Base-by-base conservation (phyloP, 1,284 basidiomycete genomes). In the Irpex sp. region DNA sequence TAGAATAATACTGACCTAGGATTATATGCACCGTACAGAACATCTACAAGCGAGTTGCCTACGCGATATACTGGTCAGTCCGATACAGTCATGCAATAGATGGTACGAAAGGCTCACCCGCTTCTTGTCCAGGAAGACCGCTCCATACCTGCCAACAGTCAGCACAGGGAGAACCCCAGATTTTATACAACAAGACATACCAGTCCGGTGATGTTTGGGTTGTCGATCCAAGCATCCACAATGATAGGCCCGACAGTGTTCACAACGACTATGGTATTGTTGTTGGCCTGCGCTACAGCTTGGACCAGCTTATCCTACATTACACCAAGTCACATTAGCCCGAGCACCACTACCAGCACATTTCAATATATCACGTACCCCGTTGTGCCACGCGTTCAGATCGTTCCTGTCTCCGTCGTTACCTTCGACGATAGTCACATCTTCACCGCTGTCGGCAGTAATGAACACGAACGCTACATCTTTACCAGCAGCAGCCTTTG, bases 251-350 rank as follows among this genome's bases (percentile, higher is more conserved):
- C 83, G 52, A 82, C 81, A 4, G 79, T 76, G 70, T 86, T 81
- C 4, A 85, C 75, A 13, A 87, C 77, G 37, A 87, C 85, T 44
- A 87, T 76, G 1, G 83, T 85, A 73, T 87, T 85, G 68, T 77
- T 77, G 66, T 75, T 76, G 19, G 69, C 69, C n/a, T 63, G 64
- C 5, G 76, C 76, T 2, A 76, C 74, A 36, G 68, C 67, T 58
- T 72, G 44, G 40, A 78, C 73, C 11, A 78, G 69, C 3, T 63
- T 67, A 34, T 84, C 82, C 62, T 91, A 91, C 51, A 82, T 6
- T 89, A 93, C 0, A 88, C 84, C 0, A 88, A 89, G 54, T 93
- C 73, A 71, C 93, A 91, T 65, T 90, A 89, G 37, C 88, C 81
- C 55, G 59, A 76, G 74, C 71, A 62, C 74, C 78, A 79, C 81